Evolutionary conservation across 257 asterid species (phyloP).

Genomic region (Solanum gandarillasii): DNA sequence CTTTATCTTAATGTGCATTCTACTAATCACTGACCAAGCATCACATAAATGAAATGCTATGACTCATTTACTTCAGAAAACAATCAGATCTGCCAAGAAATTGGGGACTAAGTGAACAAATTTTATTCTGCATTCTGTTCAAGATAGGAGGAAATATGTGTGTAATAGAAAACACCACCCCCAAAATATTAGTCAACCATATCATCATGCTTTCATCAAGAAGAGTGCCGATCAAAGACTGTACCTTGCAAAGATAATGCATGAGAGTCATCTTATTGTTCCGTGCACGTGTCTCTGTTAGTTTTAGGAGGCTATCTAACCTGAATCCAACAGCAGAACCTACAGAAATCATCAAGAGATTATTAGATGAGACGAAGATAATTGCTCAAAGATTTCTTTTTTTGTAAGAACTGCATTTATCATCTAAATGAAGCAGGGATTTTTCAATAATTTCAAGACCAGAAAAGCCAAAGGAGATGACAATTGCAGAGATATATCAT

Average conservation of each 20-base stretch:
- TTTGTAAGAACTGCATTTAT: neutral
- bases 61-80: neutral
- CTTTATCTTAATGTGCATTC: neutral
- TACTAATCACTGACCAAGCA: neutral
- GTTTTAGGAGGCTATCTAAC: constrained; percentile 94
- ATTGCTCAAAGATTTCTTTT: neutral
- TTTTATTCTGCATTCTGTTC: neutral
- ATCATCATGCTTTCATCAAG: neutral
- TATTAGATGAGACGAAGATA: neutral
- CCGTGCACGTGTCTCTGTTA: constrained; percentile 87
- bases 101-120: neutral
- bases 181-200: neutral
- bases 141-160: neutral
- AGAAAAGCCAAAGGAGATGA: neutral
- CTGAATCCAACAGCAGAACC: constrained; percentile 93
- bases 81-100: neutral
- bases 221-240: neutral
- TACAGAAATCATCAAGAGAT: constrained; percentile 22
- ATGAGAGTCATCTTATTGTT: constrained; percentile 94
- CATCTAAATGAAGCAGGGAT: neutral
- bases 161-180: neutral
- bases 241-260: constrained; percentile 96
- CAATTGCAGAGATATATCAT: neutral
- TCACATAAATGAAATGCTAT: neutral
- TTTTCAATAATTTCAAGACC: neutral